Base-by-base conservation (phyloP, 148 eudicot species). In the Fagopyrum homotropicum region DNA sequence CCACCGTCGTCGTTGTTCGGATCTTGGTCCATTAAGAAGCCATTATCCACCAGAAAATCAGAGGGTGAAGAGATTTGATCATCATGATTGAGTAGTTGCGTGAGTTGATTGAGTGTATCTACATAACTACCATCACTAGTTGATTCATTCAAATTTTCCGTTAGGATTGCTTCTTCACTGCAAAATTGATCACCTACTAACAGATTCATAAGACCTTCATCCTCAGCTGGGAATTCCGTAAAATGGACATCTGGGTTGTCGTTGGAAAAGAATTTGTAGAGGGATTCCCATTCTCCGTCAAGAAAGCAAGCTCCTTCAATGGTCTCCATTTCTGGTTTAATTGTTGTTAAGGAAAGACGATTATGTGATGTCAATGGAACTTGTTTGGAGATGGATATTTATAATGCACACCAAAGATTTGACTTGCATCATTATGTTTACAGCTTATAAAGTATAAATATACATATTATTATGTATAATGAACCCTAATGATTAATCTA, bases 251-350 rank as follows among this genome's bases (percentile, higher is more conserved):
- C 46, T 0, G 40, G 8, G 47, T 79, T 75, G 71, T 49, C 78
- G 71, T 49, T 8, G 4, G 81, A 52, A 12, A 79, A 26, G 72
- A 71, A 5, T 60, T 79, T 71, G 75, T 59, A 79, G 30, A 79
- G 61, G 78, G 81, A 79, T 40, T 75, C 81, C 81, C 81, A 79
- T 70, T 79, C 81, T 40, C 75, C 78, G 60, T 75, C 81, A 40
- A 70, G 77, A 75, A 60, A 35, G 71, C 46, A 61, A 49, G 70
- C 56, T 60, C 50, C 77, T 51, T 9, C 71, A n/a, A 30, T 44
- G 69, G 72, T 14, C 26, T 75, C 77, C 77, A 75, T 75, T 75
- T 61, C 1, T n/a, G 35, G 15, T 11, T 64, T 6, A 7, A 49
- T 49, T 0, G 64, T 35, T 2, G 45, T 22, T 10, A 47, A 19